A percentile compares a stretch with the other conserved stretches of the same genome.
Conservation (phyloP, 345 rosid genomes). For the Heritiera littoralis region DNA sequence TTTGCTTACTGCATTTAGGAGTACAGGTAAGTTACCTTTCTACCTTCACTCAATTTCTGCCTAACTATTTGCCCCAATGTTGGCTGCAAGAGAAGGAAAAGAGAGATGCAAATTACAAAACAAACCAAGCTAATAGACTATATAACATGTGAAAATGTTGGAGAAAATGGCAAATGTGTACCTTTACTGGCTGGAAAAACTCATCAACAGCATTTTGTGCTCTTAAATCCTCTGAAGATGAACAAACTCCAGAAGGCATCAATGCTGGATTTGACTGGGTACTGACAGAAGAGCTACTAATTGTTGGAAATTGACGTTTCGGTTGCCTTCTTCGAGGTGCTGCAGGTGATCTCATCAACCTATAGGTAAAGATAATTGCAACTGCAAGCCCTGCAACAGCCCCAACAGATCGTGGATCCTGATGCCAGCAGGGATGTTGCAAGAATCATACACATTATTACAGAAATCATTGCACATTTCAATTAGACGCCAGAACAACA, state of each 20-base stretch:
- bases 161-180: constrained; percentile 23
- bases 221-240: constrained; percentile 57
- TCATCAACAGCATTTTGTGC: constrained; percentile 74
- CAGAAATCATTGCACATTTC: background rate
- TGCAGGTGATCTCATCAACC: constrained; percentile 65
- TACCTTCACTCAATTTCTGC: constrained; percentile 67
- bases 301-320: constrained; percentile 56
- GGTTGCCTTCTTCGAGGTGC: constrained; percentile 72
- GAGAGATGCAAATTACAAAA: background rate
- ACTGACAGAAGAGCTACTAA: constrained; percentile 45
- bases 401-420: constrained; percentile 91
- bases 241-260: constrained; percentile 44
- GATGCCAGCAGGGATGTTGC: constrained; percentile 17
- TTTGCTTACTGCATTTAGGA: background rate
- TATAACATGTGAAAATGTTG: background rate
- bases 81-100: constrained; percentile 9
- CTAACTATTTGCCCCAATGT: constrained; percentile 69
- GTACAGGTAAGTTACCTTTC: constrained; percentile 45
- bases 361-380: constrained; percentile 84
- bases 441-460: constrained; percentile 23
- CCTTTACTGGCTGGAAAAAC: constrained; percentile 80
- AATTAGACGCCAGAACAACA: background rate
- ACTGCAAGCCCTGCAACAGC: constrained; percentile 96
- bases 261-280: constrained; percentile 45
- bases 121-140: background rate